A percentile compares a stretch with the other conserved stretches of the same genome.
These are phyloP conservation scores for Dysphania ambrosioides DNA, from an alignment of 148 eudicot genomes.

Conservation along the genomic window DNA sequence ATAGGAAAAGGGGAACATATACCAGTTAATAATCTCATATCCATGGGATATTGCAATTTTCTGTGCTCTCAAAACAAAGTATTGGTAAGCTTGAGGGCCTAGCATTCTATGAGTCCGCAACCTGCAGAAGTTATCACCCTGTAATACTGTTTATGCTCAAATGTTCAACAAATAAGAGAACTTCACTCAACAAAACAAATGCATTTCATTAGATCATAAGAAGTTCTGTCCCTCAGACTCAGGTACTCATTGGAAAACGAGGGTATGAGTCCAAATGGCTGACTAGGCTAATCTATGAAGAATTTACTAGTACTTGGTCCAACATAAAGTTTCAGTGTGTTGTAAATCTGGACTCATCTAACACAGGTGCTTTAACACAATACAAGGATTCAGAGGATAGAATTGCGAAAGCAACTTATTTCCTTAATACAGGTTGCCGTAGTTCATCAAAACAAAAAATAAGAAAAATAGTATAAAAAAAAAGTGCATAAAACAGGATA, in stretches of 20 bases:
- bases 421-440: neutral
- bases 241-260: too few relatives aligned
- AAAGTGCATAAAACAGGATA: constrained; percentile 1
- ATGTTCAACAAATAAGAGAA: neutral
- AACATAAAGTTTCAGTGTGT: too few relatives aligned
- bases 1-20: constrained; percentile 8
- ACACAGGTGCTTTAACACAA: too few relatives aligned
- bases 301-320: too few relatives aligned
- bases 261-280: too few relatives aligned
- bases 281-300: too few relatives aligned
- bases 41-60: constrained; percentile 82
- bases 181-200: neutral
- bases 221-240: neutral
- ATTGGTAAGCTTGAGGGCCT: constrained; percentile 58
- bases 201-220: neutral
- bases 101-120: constrained; percentile 40
- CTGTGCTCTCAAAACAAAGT: constrained; percentile 82
- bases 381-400: too few relatives aligned
- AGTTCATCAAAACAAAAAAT: neutral
- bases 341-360: too few relatives aligned
- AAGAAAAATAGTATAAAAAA: neutral
- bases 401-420: too few relatives aligned
- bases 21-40: constrained; percentile 89
- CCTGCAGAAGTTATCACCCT: constrained; percentile 38
- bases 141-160: neutral